phyloP scores from a whole-genome alignment of 306 rosid genomes.

The Quercus cerris region DNA sequence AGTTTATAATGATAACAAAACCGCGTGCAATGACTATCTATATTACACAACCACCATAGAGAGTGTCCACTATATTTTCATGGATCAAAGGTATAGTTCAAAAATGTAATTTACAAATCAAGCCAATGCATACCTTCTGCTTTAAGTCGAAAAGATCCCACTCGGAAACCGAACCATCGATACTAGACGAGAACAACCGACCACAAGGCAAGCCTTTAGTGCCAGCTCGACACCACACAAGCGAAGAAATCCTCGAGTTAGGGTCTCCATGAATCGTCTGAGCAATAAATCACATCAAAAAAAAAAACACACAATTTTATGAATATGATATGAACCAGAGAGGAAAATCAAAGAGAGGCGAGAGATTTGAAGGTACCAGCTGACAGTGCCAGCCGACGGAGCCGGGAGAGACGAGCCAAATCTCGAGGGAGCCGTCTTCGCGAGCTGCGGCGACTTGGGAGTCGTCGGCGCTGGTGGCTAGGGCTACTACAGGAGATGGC shows the following conservation, averaged over 20 bases:
- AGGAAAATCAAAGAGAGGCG: neutral
- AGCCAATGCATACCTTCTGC: slow-evolving; percentile 53
- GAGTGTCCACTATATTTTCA: neutral
- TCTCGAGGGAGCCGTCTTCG: slow-evolving; percentile 81
- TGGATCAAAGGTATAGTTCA: neutral
- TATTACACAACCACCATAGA: neutral
- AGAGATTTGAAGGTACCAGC: slow-evolving; percentile 42
- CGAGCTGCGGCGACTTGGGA: slow-evolving; percentile 88
- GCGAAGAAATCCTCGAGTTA: slow-evolving; percentile 59
- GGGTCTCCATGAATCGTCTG: slow-evolving; percentile 87
- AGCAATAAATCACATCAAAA: neutral
- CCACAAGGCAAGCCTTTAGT: slow-evolving; percentile 46
- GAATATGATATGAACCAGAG: neutral
- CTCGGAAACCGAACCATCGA: slow-evolving; percentile 69
- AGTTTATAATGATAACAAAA: too few species aligned
- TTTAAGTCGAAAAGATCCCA: slow-evolving; percentile 84
- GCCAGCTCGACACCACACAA: slow-evolving; percentile 75
- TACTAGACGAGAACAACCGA: slow-evolving; percentile 77
- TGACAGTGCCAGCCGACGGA: slow-evolving; percentile 98
- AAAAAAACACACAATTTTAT: neutral
- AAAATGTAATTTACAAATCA: neutral
- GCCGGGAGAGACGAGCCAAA: slow-evolving; percentile 98
- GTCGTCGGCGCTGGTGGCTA: slow-evolving; percentile 82
- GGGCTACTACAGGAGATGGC: slow-evolving; percentile 75
- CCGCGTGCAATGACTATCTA: neutral